Percentiles rank a stretch among this genome's conserved stretches.
phyloP scores from a whole-genome alignment of 305 asterid genomes.

The Coffea humblotiana region DNA sequence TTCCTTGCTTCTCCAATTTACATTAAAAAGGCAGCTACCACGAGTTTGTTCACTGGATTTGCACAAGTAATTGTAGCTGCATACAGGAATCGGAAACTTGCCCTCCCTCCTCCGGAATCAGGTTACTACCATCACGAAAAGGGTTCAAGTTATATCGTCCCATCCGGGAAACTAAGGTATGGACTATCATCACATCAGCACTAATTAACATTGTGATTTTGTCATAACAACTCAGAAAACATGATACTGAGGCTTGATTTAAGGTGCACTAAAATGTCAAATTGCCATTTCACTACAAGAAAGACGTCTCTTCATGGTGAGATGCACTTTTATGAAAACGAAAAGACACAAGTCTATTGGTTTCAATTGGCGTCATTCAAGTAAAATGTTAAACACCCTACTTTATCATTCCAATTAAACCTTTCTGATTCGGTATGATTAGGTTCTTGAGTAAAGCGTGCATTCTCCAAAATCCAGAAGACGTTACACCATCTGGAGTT shows the following conservation, averaged over 20 bases:
- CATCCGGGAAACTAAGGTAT: conserved; percentile 54
- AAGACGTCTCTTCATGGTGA: no score
- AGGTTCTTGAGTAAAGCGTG: conserved; percentile 46
- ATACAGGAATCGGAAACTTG: conserved; percentile 46
- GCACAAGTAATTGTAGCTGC: conserved; percentile 48
- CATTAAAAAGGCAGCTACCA: conserved; percentile 33
- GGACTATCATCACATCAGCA: neutral
- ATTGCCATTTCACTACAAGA: no score
- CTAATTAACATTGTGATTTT: neutral
- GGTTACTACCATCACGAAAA: conserved; percentile 42
- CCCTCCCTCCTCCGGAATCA: conserved; percentile 28
- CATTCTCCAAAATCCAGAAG: conserved; percentile 50
- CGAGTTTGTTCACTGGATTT: conserved; percentile 48
- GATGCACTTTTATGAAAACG: no score
- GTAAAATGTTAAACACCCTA: neutral
- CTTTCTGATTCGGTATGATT: neutral
- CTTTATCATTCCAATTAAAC: neutral
- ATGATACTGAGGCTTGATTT: neutral
- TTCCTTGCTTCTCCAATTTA: conserved; percentile 50
- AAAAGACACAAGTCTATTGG: no score
- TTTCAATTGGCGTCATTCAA: no score
- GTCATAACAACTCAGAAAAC: neutral
- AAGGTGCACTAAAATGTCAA: neutral
- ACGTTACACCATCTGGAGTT: conserved; percentile 36
- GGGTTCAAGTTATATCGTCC: conserved; percentile 38